These are phyloP conservation scores for Flagelloscypha sp. DNA, from an alignment of 768 basidiomycete genomes.

Conservation along the genomic window DNA sequence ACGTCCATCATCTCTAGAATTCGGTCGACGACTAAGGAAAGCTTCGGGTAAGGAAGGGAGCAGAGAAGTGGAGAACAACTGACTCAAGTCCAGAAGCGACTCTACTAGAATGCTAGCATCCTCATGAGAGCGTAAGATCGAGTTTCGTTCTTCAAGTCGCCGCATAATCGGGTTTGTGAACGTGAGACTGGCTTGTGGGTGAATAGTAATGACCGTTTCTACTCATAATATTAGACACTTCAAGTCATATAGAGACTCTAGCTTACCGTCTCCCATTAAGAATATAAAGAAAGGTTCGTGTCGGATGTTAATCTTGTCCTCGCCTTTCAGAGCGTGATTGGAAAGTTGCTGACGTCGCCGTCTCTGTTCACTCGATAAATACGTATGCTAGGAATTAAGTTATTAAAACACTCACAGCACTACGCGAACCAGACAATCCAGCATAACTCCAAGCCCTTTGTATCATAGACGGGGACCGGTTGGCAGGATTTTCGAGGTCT, in stretches of 20 bases:
- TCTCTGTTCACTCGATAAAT: too few relatives aligned
- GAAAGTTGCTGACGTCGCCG: slow-evolving; percentile 16
- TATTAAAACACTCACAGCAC: slow-evolving; percentile 24
- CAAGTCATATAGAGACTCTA: too few relatives aligned
- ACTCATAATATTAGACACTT: too few relatives aligned
- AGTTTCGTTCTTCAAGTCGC: slow-evolving; percentile 51
- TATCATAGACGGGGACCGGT: slow-evolving; percentile 7
- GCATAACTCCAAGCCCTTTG: slow-evolving; percentile 7
- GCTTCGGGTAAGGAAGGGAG: too few relatives aligned
- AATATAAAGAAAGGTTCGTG: slow-evolving; percentile 65
- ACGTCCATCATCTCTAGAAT: slow-evolving; percentile 61
- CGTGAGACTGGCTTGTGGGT: slow-evolving; percentile 33
- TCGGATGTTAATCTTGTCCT: slow-evolving; percentile 50
- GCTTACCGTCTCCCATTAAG: slow-evolving; percentile 53
- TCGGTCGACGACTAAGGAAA: too few relatives aligned
- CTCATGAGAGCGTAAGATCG: slow-evolving; percentile 49
- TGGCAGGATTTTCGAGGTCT: slow-evolving; percentile 8
- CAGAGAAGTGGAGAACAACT: too few relatives aligned
- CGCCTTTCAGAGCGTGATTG: slow-evolving; percentile 37
- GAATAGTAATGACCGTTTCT: slow-evolving; percentile 54
- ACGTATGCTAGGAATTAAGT: slow-evolving; percentile 12
- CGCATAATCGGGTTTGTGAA: slow-evolving; percentile 49
- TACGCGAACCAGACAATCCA: slow-evolving; percentile 14
- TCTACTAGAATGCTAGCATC: slow-evolving; percentile 67
- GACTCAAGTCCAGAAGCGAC: slow-evolving; percentile 58